These are phyloP conservation scores for Diplodia corticola DNA, from an alignment of 2,329 filamentous ascomycete genomes.

Conservation along the genomic window DNA sequence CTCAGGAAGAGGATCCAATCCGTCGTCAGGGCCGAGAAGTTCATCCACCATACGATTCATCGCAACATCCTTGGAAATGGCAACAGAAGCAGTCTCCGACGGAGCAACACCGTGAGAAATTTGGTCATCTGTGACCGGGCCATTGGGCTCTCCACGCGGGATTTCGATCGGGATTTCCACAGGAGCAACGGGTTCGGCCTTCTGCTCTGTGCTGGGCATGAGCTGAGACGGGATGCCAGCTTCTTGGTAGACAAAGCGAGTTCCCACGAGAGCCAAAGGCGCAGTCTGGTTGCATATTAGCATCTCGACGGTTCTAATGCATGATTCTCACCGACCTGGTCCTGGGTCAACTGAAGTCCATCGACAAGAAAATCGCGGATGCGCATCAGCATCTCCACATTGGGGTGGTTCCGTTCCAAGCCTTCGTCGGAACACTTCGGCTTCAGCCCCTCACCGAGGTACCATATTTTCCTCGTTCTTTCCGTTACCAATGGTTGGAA, in stretches of 20 bases:
- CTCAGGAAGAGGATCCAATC: constrained; percentile 42
- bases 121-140: constrained; percentile 35
- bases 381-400: constrained; percentile 67
- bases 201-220: constrained; percentile 46
- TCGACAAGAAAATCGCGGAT: constrained; percentile 64
- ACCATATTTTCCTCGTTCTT: constrained; percentile 54
- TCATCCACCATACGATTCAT: constrained; percentile 61
- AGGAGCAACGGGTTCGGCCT: constrained; percentile 37
- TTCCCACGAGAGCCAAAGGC: constrained; percentile 50
- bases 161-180: constrained; percentile 28
- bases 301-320: constrained; percentile 29
- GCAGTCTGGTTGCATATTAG: constrained; percentile 39
- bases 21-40: constrained; percentile 49
- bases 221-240: constrained; percentile 54
- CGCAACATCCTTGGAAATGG: constrained; percentile 48
- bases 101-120: constrained; percentile 37
- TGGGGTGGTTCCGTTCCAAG: constrained; percentile 56
- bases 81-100: constrained; percentile 53
- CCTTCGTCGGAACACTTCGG: constrained; percentile 53
- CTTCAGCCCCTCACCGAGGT: constrained; percentile 50
- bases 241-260: constrained; percentile 56
- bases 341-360: constrained; percentile 59
- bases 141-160: constrained; percentile 27
- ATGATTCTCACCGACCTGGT: constrained; percentile 39
- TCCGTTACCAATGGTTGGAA: constrained; percentile 61